Conservation (phyloP, 768 basidiomycete genomes). For the Clitopilus passeckerianus region DNA sequence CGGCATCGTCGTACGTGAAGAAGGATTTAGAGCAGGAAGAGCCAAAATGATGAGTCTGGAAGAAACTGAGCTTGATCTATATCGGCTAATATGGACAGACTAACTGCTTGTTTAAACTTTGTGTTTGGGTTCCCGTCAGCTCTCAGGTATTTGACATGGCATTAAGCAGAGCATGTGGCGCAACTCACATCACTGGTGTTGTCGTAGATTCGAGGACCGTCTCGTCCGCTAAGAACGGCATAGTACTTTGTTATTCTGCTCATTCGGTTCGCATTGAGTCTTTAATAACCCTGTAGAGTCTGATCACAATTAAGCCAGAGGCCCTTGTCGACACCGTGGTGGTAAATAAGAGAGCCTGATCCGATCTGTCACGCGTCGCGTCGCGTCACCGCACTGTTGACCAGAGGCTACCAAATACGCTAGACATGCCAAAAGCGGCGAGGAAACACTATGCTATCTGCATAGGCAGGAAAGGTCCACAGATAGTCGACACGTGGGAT, state of each 20-base stretch:
- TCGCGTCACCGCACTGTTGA: neutral
- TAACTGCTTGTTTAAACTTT: neutral
- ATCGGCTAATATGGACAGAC: neutral
- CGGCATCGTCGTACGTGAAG: neutral
- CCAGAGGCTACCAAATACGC: neutral
- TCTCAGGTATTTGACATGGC: neutral
- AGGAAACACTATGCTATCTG: conserved; percentile 54
- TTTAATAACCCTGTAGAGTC: neutral
- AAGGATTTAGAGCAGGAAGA: neutral
- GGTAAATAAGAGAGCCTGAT: neutral
- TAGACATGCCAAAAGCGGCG: conserved; percentile 21
- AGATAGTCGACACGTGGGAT: conserved; percentile 55
- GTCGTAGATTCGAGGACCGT: conserved; percentile 6
- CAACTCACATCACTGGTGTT: conserved; percentile 6
- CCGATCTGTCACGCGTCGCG: neutral
- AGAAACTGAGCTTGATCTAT: neutral
- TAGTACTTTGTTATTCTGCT: conserved; percentile 5
- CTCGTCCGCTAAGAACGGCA: conserved; percentile 10
- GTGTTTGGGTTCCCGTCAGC: neutral
- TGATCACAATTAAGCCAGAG: too few species aligned
- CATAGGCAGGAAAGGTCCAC: conserved; percentile 51
- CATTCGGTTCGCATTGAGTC: neutral
- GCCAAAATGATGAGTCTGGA: neutral
- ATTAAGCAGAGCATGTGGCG: neutral
- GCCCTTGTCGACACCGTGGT: neutral